Base-by-base conservation (phyloP, 169 alveolate genomes). In the Toxoplasma gondii region DNA sequence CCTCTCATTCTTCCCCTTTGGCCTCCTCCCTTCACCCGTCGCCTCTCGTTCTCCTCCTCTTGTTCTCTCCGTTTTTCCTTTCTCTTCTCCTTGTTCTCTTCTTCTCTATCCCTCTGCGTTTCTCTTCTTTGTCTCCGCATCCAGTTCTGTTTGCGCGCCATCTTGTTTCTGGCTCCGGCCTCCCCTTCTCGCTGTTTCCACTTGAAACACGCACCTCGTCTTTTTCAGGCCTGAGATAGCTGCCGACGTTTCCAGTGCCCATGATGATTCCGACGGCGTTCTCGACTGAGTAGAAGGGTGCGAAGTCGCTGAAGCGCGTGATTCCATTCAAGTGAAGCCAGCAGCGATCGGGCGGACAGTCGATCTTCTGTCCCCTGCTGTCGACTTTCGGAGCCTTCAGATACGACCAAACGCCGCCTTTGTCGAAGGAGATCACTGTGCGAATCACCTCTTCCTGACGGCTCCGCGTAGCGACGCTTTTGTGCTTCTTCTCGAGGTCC, bases 321-420 rank as follows among this genome's bases (percentile, higher is more conserved):
- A 98, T 96, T 1, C 99, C 99, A 91, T 98, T 99, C 84, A 99
- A 95, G 93, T 99, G 99, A 67, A 99, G 98, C 97, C 98, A 98
- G 96, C 99, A 98, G 90, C 84, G 54, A 58, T 97, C 98, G 45
- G 95, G 95, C 19, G 97, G 98, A 94, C 99, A 99, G 70, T 98
- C 98, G 87, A 97, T 97, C 83, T 95, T 94, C 94, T 98, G 98
- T 41, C 99, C 99, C 49, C 97, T 95, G 88, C 99, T 97, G 95
- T 99, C 99, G 69, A 96, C 97, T 38, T 97, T 97, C 0, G 99
- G 99, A 29, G 99, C 99, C 93, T 97, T 98, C 58, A 99, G 95
- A 92, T 98, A 97, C 24, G 98, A 96, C 99, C 99, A 99, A 83
- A 96, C 98, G 0, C 99, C 99, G 38, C 99, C 99, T 95, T 99